These are phyloP conservation scores for Westerdykella ornata DNA, from an alignment of 2,329 filamentous ascomycete genomes.

Conservation along the genomic window DNA sequence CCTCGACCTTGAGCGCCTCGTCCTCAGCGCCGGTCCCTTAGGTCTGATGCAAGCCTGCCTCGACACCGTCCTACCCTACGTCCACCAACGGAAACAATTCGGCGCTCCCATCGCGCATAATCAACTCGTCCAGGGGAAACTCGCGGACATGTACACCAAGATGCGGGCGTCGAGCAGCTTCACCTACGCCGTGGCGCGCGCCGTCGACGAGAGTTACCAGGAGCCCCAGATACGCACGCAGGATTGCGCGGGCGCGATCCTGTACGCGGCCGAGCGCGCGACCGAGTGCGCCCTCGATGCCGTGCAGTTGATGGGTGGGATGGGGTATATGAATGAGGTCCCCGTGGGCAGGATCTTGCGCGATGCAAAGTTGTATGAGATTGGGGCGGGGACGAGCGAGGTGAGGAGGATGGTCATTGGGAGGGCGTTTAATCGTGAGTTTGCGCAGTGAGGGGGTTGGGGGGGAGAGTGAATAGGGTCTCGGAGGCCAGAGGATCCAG, in stretches of 20 bases:
- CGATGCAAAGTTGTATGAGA: conserved; percentile 82
- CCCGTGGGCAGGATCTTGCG: conserved; percentile 77
- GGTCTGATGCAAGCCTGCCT: conserved; percentile 91
- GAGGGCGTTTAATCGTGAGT: conserved; percentile 83
- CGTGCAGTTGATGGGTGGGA: conserved; percentile 88
- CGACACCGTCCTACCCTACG: conserved; percentile 80
- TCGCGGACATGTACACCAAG: conserved; percentile 97
- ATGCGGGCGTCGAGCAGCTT: conserved; percentile 77
- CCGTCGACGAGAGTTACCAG: conserved; percentile 54
- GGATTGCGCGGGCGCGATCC: conserved; percentile 88
- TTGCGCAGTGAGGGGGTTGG: conserved; percentile 29
- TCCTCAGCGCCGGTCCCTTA: conserved; percentile 82
- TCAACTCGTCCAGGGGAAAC: conserved; percentile 84
- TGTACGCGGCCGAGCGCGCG: conserved; percentile 86
- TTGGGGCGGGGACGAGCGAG: conserved; percentile 93
- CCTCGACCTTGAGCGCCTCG: conserved; percentile 85
- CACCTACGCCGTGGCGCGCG: conserved; percentile 74
- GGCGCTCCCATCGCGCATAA: conserved; percentile 79
- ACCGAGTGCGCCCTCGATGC: conserved; percentile 82
- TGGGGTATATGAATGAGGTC: conserved; percentile 95
- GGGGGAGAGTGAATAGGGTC: no score
- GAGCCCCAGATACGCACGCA: conserved; percentile 66
- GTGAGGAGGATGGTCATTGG: conserved; percentile 92
- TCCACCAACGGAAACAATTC: conserved; percentile 86
- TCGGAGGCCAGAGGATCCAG: no score